Percentiles rank a stretch among this genome's conserved stretches.
Evolutionary conservation across 345 rosid species (phyloP).

Genomic region (Boechera divaricarpa): DNA sequence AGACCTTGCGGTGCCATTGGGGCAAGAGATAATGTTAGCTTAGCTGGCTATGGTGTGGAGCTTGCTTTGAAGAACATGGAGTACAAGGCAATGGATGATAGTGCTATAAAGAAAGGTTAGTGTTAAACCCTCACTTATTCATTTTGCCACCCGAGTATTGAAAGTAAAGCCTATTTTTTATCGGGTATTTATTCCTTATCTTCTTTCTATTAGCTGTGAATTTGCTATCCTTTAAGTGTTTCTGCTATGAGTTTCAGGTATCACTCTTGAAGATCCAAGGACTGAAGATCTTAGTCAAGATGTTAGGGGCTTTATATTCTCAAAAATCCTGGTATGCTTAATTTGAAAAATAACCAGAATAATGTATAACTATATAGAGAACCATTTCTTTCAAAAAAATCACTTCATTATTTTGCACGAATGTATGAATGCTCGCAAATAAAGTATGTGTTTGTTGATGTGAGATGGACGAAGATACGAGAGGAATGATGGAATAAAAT

Average conservation of each 20-base stretch:
- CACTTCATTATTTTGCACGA: constrained; percentile 21
- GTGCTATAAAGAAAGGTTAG: constrained; percentile 87
- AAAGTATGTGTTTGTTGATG: constrained; percentile 14
- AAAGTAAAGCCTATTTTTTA: background rate
- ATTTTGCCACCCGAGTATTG: constrained; percentile 6
- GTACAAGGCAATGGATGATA: constrained; percentile 99
- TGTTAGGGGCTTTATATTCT: constrained; percentile 98
- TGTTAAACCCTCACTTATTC: constrained; percentile 14
- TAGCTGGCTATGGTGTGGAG: constrained; percentile 99
- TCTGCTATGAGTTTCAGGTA: constrained; percentile 69
- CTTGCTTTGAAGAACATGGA: constrained; percentile 99
- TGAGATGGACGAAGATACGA: constrained; percentile 16
- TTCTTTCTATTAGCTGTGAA: constrained; percentile 25
- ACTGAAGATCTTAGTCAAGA: constrained; percentile 99
- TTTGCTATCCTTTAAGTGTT: constrained; percentile 14
- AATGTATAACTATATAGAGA: background rate
- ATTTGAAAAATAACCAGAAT: constrained; percentile 10
- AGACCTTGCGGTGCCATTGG: constrained; percentile 90
- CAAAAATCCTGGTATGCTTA: constrained; percentile 84
- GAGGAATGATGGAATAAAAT: background rate
- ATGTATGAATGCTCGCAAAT: constrained; percentile 8
- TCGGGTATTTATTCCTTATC: background rate
- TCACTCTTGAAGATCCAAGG: constrained; percentile 93
- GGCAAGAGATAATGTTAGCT: constrained; percentile 68
- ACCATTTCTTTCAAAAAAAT: constrained; percentile 15